These are phyloP conservation scores for Alternaria sp. DNA, from an alignment of 2,329 filamentous ascomycete species.

Conservation along the genomic window DNA sequence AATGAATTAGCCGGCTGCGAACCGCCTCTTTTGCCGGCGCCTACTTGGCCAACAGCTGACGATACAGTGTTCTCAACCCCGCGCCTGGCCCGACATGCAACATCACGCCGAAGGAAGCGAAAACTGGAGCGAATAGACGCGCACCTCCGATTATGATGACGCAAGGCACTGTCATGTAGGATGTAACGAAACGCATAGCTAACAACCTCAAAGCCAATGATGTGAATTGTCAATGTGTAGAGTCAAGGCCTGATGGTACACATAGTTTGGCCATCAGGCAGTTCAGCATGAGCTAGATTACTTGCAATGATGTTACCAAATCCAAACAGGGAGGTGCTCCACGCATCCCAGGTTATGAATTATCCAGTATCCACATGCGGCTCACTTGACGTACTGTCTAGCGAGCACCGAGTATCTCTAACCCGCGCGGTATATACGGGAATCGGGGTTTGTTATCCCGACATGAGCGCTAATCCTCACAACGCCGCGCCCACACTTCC, in stretches of 20 bases:
- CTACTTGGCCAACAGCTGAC: slow-evolving; percentile 1
- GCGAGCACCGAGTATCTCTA: background rate
- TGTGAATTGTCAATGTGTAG: background rate
- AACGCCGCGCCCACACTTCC: background rate
- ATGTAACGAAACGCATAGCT: background rate
- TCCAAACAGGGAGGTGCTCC: background rate
- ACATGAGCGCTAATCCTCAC: background rate
- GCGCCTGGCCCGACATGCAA: background rate
- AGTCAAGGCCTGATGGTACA: background rate
- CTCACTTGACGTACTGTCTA: background rate
- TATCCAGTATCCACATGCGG: background rate
- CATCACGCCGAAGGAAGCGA: background rate
- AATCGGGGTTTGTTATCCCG: background rate
- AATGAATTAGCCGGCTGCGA: slow-evolving; percentile 10
- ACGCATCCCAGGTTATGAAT: background rate
- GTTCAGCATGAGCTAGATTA: background rate
- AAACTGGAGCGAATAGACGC: background rate
- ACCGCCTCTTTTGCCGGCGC: slow-evolving; percentile 16
- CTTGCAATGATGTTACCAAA: background rate
- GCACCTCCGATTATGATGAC: background rate
- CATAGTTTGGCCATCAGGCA: background rate
- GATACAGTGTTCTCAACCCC: background rate
- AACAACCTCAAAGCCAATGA: background rate
- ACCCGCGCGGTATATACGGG: background rate
- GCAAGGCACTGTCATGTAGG: background rate